These are phyloP conservation scores for Dichotomocladium elegans DNA, from an alignment of 371 early-diverging fungal genomes.

Conservation along the genomic window DNA sequence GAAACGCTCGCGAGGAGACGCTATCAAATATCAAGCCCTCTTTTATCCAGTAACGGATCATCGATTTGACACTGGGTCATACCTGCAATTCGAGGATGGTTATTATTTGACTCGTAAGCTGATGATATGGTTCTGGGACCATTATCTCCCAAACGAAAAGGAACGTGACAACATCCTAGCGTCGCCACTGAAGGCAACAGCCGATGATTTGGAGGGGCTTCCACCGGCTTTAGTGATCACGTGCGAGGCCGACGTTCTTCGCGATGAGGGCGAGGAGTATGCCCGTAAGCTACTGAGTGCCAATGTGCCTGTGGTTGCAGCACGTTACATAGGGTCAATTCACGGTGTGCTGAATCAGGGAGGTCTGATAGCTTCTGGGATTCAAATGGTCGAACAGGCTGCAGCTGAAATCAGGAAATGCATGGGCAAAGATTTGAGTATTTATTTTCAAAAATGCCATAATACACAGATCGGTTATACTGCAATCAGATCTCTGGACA, in stretches of 20 bases:
- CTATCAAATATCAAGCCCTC: constrained; percentile 20
- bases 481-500: too few relatives aligned
- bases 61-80: constrained; percentile 20
- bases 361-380: background rate
- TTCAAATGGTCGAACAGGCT: constrained; percentile 6
- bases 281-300: constrained; percentile 20
- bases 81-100: constrained; percentile 14
- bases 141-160: constrained; percentile 12
- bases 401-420: too few relatives aligned
- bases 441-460: too few relatives aligned
- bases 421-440: too few relatives aligned
- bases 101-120: constrained; percentile 12
- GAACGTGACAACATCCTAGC: constrained; percentile 10
- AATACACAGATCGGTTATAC: too few relatives aligned
- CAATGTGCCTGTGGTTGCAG: constrained; percentile 16
- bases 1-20: constrained; percentile 9
- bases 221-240: constrained; percentile 29
- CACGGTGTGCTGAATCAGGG: constrained; percentile 7
- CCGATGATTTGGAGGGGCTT: constrained; percentile 21
- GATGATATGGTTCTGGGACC: constrained; percentile 32
- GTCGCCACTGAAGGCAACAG: constrained; percentile 10
- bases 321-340: constrained; percentile 16
- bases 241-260: constrained; percentile 32
- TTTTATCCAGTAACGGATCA: constrained; percentile 23
- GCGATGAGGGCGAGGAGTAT: constrained; percentile 36